Evolutionary conservation across 164 flowering plant species (phyloP).

Genomic region (Santalum album): DNA sequence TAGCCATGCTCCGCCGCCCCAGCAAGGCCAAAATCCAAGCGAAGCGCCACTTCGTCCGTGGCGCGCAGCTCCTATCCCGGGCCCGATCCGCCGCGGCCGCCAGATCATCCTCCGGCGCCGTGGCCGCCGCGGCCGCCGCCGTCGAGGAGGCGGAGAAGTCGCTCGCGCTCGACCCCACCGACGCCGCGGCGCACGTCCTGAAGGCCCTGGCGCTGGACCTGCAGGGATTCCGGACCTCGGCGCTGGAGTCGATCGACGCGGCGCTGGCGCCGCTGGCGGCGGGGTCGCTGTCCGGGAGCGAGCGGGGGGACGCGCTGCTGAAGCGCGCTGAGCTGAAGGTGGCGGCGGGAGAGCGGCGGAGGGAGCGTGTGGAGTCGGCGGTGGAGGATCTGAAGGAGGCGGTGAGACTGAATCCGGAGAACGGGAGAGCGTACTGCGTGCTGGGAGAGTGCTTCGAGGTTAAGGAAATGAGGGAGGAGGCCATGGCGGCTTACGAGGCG

Average conservation of each 20-base stretch:
- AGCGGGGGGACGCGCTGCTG: slow-evolving; percentile 62
- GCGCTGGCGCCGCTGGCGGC: slow-evolving; percentile 64
- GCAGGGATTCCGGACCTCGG: slow-evolving; percentile 54
- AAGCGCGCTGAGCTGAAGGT: slow-evolving; percentile 69
- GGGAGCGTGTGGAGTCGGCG: slow-evolving; percentile 49
- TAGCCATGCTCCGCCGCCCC: slow-evolving; percentile 31
- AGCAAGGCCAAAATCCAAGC: slow-evolving; percentile 39
- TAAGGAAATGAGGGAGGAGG: slow-evolving; percentile 57
- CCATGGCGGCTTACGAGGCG: slow-evolving; percentile 42
- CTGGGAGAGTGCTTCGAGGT: slow-evolving; percentile 66
- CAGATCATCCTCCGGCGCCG: slow-evolving; percentile 19
- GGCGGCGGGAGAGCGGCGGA: slow-evolving; percentile 8
- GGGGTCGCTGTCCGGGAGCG: slow-evolving; percentile 37
- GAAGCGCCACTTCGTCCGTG: slow-evolving; percentile 78
- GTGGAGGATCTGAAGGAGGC: slow-evolving; percentile 50
- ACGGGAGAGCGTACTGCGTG: slow-evolving; percentile 40
- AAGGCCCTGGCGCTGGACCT: slow-evolving; percentile 61
- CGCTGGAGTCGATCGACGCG: slow-evolving; percentile 50
- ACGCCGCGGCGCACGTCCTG: slow-evolving; percentile 81
- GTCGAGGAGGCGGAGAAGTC: slow-evolving; percentile 56
- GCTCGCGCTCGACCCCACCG: slow-evolving; percentile 58
- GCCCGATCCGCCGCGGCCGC: slow-evolving; percentile 41
- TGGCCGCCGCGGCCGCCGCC: slow-evolving; percentile 53
- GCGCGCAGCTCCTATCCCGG: slow-evolving; percentile 68
- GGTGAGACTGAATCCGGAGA: slow-evolving; percentile 35